Base-by-base conservation (phyloP, 1,139 yeast genomes). In the Blastobotrys aristatus region DNA sequence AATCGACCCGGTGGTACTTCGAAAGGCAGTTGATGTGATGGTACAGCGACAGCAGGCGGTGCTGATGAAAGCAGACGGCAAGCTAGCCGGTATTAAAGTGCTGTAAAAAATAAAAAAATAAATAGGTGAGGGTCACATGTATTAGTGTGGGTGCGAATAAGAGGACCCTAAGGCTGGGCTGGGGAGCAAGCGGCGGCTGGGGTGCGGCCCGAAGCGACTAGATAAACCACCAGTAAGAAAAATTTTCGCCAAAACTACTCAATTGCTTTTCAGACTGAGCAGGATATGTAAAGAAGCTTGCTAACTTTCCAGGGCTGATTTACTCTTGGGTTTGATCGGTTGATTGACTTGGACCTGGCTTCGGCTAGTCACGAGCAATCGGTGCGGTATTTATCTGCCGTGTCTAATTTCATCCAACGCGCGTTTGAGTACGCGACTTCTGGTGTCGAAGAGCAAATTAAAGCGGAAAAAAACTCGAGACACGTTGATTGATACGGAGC, bases 361-460 rank as follows among this genome's bases (percentile, higher is more conserved):
- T 74, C 74, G 51, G 76, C 86, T 55, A 81, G 78, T 56, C 76
- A 76, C 46, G 83, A 79, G 58, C 97, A 89, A 64, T 70, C 82
- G 13, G 94, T 86, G 53, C 71, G 96, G 52, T 92, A 89, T 59
- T 71, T 92, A 30, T 77, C 88, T 1, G 94, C 96, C 0, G 95
- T 96, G 2, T 85, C 96, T 52, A 80, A 79, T 21, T 92, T 92
- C 57, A 79, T 92, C 48, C 89, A 87, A 63, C 72, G 96, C 47
- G 88, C 95, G 0, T 89, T 89, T 65, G 96, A 90, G 59, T 92
- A 86, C 65, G 95, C 96, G 0, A 84, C 82, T 53, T 89, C 95
- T 0, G 78, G 76, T 36, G 43, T 29, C 16, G 43, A 46, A 20
- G 46, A 38, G 27, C 39, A 26, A 26, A 13, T 26, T 26, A 26